Base-by-base conservation (phyloP, 1,139 yeast genomes). In the Taphrina betulina region DNA sequence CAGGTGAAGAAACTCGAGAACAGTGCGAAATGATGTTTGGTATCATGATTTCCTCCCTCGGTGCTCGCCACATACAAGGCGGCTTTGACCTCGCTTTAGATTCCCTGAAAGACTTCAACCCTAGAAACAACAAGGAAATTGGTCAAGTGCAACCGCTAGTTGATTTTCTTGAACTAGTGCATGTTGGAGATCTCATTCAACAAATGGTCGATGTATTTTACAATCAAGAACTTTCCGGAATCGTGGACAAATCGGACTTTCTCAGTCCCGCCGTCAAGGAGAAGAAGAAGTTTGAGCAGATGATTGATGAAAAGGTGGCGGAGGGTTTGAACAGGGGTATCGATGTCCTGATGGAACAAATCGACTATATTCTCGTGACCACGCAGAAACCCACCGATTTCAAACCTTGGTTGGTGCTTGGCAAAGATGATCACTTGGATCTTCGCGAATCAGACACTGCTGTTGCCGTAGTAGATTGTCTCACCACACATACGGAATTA, bases 161-260 rank as follows among this genome's bases (percentile, higher is more conserved):
- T 0, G 79, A 86, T 56, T 92, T 92, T 66, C 85, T 94, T 17
- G 96, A 90, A 67, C 75, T 92, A 60, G 94, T 92, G 41, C 92
- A 90, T 64, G 83, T 88, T 63, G 97, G 96, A 5, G 98, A 92
- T 68, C 73, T 90, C 60, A 87, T 92, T 28, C 85, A 88, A 65
- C 97, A 90, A 67, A 88, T 92, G 95, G 73, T 89, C 42, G 92
- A 87, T 60, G 88, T 89, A 1, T 92, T 92, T 65, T 90, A 88
- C 69, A 85, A 86, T 63, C 92, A 87, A 66, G 97, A 92, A 67
- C 75, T 92, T 62, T 77, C 85, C 2, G 78, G 78, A 42, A 77
- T 83, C 23, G 80, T 88, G 23, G 82, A 81, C 63, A 78, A 81
- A 58, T 85, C 83, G 62, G 95, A 94, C 58, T 85, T 90, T 64